Percentiles rank a stretch among this genome's conserved stretches.
These are phyloP conservation scores for Talaromyces amestolkiae DNA, from an alignment of 2,329 filamentous ascomycete genomes.

Conservation along the genomic window DNA sequence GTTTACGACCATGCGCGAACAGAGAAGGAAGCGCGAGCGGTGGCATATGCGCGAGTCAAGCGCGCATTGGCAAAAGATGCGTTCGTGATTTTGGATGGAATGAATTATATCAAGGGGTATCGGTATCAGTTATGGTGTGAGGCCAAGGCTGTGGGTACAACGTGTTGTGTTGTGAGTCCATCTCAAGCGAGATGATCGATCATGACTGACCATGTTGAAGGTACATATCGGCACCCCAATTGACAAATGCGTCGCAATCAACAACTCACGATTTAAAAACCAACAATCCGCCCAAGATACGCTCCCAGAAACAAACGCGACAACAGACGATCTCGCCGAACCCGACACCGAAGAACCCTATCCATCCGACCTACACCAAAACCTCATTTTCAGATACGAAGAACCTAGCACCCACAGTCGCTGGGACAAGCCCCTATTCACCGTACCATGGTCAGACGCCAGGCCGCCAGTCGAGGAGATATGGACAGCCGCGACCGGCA, in stretches of 20 bases:
- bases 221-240: slow-evolving; percentile 58
- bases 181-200: not conserved
- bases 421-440: slow-evolving; percentile 66
- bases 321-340: slow-evolving; percentile 16
- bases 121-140: slow-evolving; percentile 67
- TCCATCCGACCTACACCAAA: slow-evolving; percentile 57
- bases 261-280: slow-evolving; percentile 39
- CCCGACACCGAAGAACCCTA: slow-evolving; percentile 43
- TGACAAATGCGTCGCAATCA: slow-evolving; percentile 56
- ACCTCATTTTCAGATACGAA: slow-evolving; percentile 65
- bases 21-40: slow-evolving; percentile 63
- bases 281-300: slow-evolving; percentile 10
- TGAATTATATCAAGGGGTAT: slow-evolving; percentile 69
- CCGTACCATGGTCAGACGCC: slow-evolving; percentile 56
- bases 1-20: slow-evolving; percentile 58
- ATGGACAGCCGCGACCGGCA: slow-evolving; percentile 55
- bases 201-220: slow-evolving; percentile 29
- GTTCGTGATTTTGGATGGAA: slow-evolving; percentile 62
- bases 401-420: slow-evolving; percentile 65
- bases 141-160: slow-evolving; percentile 61
- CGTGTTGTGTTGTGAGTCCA: slow-evolving; percentile 58
- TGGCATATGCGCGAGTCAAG: slow-evolving; percentile 61
- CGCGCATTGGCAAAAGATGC: slow-evolving; percentile 56
- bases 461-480: slow-evolving; percentile 58
- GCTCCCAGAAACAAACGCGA: slow-evolving; percentile 14